phyloP scores from a whole-genome alignment of 768 basidiomycete species.

The Chalciporus sphaerocephalus region DNA sequence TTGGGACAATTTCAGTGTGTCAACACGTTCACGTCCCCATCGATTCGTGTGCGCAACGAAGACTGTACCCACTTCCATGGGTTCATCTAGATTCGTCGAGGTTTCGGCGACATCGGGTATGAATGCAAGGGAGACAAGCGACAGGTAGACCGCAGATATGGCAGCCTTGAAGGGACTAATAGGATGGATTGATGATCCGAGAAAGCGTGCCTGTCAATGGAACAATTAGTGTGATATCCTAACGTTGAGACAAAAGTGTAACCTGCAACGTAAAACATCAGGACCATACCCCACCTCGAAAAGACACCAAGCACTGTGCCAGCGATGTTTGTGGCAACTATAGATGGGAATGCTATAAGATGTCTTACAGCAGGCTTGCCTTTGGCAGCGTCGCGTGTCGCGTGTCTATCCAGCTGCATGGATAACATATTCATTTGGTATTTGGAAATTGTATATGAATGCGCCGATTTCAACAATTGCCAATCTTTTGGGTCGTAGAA shows the following conservation, averaged over 20 bases:
- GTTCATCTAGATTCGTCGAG: constrained; percentile 11
- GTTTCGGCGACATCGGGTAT: constrained; percentile 34
- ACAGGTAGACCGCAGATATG: constrained; percentile 60
- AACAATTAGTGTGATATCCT: constrained; percentile 8
- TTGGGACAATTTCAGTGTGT: constrained; percentile 42
- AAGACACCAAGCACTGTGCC: constrained; percentile 42
- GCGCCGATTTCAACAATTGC: constrained; percentile 58
- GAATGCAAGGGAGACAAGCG: constrained; percentile 52
- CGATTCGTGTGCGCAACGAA: constrained; percentile 55
- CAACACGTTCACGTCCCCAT: constrained; percentile 53
- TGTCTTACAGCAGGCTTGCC: constrained; percentile 38
- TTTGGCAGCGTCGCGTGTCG: constrained; percentile 26
- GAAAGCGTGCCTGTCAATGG: constrained; percentile 51
- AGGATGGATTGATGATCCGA: constrained; percentile 65
- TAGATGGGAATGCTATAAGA: constrained; percentile 64
- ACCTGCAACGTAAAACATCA: constrained; percentile 63
- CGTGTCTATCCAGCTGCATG: constrained; percentile 47
- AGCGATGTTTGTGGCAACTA: constrained; percentile 62
- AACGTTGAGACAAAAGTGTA: background rate
- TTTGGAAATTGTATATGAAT: constrained; percentile 69
- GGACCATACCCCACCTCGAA: constrained; percentile 44
- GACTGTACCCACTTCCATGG: constrained; percentile 29
- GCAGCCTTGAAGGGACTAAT: constrained; percentile 63
- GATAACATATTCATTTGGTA: constrained; percentile 73
- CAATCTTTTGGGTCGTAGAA: constrained; percentile 63